Evolutionary conservation across 257 asterid genomes (phyloP).

Genomic region (Salvia splendens): DNA sequence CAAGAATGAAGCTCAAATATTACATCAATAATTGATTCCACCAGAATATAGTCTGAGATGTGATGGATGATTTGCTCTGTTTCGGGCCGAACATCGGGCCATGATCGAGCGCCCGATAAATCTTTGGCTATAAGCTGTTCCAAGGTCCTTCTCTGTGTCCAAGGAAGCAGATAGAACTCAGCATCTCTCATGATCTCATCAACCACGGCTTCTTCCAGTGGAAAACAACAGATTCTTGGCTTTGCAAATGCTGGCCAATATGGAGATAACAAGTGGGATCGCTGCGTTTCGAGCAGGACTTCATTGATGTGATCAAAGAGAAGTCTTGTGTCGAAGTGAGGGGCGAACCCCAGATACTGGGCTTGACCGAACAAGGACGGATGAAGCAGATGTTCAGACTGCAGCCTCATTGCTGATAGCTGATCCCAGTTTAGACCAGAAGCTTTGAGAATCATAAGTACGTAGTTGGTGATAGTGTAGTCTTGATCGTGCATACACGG

Average conservation of each 20-base stretch:
- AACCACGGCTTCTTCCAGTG: constrained; percentile 46
- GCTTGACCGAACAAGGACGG: constrained; percentile 42
- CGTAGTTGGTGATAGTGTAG: constrained; percentile 37
- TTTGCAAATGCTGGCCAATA: constrained; percentile 45
- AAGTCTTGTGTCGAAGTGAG: constrained; percentile 45
- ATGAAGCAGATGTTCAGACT: constrained; percentile 36
- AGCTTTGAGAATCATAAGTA: constrained; percentile 45
- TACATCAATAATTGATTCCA: constrained; percentile 49
- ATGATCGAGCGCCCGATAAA: constrained; percentile 38
- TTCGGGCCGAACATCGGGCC: constrained; percentile 49
- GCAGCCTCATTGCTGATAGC: constrained; percentile 35
- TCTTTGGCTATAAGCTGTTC: constrained; percentile 45
- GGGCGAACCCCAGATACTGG: constrained; percentile 28
- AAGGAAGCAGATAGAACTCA: constrained; percentile 39
- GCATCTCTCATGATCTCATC: constrained; percentile 56
- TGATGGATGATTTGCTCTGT: constrained; percentile 41
- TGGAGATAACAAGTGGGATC: constrained; percentile 33
- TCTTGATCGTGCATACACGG: constrained; percentile 25
- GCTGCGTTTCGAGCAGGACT: constrained; percentile 42
- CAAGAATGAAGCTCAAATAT: constrained; percentile 38
- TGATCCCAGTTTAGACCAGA: constrained; percentile 47
- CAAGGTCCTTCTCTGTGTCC: constrained; percentile 37
- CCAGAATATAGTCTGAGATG: constrained; percentile 54
- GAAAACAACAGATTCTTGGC: constrained; percentile 34
- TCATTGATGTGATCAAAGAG: constrained; percentile 63